Base-by-base conservation (phyloP, 208 protist species). In the Trypanosoma boissoni region DNA sequence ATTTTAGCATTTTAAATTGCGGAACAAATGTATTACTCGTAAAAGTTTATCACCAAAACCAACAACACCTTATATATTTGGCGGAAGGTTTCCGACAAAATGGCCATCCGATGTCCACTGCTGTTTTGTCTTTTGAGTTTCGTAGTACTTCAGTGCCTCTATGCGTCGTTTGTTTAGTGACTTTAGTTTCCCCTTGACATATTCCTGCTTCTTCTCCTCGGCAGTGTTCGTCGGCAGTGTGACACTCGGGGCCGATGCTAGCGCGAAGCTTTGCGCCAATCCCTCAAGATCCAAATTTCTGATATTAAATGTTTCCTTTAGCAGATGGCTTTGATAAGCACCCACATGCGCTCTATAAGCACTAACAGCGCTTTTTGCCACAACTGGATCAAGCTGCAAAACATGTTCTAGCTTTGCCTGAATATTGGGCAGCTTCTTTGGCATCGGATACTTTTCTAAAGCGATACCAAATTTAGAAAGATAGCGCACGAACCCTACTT, bases 231-330 rank as follows among this genome's bases (percentile, higher is more conserved):
- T 88, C 5, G 90, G 82, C 37, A 96, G 71, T 52, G 86, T 80
- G 5, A 96, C 73, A 34, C 80, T 72, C 27, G 96, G 86, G 27
- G 91, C 64, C 7, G 97, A 75, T 23, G 80, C 90, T 5, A 98
- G 74, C 9, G 82, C 96, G 57, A 99, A 99, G 31, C 77, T 74
- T 53, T 76, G 83, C 1, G 96, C 95, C 1, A 99, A 60, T 18
- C 94, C 81, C 23, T 88, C 85, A 23, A 98, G 64, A 70, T 98
- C 89, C 4, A 99, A 75, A 48, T 84, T 77, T 18, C 82, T 73
- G 6, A 97, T 68, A 58, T 97, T 78, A 68, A 99, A 98, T 7
- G 96, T 96, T 28, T 96, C 65, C 69, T 97, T 95, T 3, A 94
- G 65, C 6, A 92, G 78, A 56, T 98, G 96, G 20, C 93, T 97